Conservation (phyloP, 2,329 filamentous ascomycete species). For the Clonostachys chloroleuca region DNA sequence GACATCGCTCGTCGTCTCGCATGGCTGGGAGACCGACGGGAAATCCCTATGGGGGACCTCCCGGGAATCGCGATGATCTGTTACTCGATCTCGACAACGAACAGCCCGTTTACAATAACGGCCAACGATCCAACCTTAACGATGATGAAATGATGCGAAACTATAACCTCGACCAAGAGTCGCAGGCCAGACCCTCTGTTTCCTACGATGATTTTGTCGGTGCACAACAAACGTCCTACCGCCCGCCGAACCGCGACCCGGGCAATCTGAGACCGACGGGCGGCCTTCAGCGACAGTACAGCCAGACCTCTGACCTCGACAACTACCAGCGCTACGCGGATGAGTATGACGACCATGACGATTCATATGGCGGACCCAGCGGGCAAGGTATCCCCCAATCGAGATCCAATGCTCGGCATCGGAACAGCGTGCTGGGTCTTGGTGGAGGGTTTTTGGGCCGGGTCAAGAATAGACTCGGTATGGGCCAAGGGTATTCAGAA, state of each 20-base stretch:
- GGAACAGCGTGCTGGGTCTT: constrained; percentile 84
- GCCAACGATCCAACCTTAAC: constrained; percentile 72
- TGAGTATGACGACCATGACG: constrained; percentile 76
- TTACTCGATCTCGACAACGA: constrained; percentile 72
- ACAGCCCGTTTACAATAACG: constrained; percentile 67
- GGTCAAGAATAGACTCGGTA: constrained; percentile 86
- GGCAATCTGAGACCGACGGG: constrained; percentile 21
- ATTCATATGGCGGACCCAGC: constrained; percentile 60
- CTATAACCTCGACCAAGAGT: constrained; percentile 66
- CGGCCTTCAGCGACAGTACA: constrained; percentile 49
- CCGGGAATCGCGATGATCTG: constrained; percentile 50
- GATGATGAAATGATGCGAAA: constrained; percentile 77
- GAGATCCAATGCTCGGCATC: constrained; percentile 58
- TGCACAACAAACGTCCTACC: constrained; percentile 21
- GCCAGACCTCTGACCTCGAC: constrained; percentile 76
- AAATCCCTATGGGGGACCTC: constrained; percentile 43
- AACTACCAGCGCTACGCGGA: constrained; percentile 91
- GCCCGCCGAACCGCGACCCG: not conserved
- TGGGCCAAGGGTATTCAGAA: constrained; percentile 86
- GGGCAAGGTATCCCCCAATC: constrained; percentile 45
- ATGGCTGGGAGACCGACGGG: constrained; percentile 56
- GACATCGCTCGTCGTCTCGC: constrained; percentile 35
- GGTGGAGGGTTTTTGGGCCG: constrained; percentile 83
- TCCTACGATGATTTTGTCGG: constrained; percentile 96
- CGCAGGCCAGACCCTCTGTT: constrained; percentile 71